Conservation (phyloP, 139 green algal genomes). For the Gonium pectorale region DNA sequence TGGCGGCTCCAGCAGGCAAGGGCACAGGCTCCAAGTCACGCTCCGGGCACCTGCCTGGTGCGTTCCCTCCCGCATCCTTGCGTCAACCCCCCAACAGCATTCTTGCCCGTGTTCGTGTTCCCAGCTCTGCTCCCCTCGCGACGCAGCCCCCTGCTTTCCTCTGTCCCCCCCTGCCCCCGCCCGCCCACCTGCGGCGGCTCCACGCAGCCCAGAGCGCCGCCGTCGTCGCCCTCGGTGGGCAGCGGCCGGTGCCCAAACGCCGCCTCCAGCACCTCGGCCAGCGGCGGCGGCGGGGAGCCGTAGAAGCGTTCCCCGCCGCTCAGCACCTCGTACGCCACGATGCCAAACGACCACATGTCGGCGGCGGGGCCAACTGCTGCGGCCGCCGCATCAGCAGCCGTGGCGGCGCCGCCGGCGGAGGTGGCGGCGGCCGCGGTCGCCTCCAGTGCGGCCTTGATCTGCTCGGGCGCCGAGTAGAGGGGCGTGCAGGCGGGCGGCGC, state of each 20-base stretch:
- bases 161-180: background rate
- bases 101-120: no score
- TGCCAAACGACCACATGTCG: conserved; percentile 44
- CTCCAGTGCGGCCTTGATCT: conserved; percentile 27
- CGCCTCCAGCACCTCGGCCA: conserved; percentile 30
- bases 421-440: background rate
- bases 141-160: no score
- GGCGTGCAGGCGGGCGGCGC: conserved; percentile 40
- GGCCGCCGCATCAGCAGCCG: no score
- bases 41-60: no score
- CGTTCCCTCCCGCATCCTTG: no score
- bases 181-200: conserved; percentile 25
- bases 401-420: no score
- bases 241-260: conserved; percentile 35
- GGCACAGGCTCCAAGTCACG: no score
- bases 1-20: no score
- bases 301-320: conserved; percentile 15
- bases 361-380: conserved; percentile 10
- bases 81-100: no score
- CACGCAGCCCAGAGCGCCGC: conserved; percentile 9
- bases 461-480: conserved; percentile 36
- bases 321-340: conserved; percentile 36
- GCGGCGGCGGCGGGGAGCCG: background rate
- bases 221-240: conserved; percentile 16
- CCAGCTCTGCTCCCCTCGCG: no score